phyloP scores from a whole-genome alignment of 2,329 filamentous ascomycete genomes.

The Aspergillus brunneoviolaceus region DNA sequence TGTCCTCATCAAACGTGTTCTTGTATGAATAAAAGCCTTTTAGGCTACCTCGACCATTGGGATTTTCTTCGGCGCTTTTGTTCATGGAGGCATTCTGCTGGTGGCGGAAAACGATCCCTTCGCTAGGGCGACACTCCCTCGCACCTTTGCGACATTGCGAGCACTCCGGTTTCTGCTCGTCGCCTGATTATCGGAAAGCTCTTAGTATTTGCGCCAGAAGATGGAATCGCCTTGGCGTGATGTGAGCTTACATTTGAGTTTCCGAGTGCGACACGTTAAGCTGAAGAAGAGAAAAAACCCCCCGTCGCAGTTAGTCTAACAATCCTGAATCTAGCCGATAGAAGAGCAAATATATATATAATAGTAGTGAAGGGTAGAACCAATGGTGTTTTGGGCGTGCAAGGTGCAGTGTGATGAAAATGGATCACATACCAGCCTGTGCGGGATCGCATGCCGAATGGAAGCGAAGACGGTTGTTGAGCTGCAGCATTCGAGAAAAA shows the following conservation, averaged over 20 bases:
- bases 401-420: neutral
- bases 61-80: conserved; percentile 44
- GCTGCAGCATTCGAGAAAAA: conserved; percentile 26
- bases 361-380: neutral
- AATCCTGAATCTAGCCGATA: neutral
- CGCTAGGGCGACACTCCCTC: conserved; percentile 60
- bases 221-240: neutral
- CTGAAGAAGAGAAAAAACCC: conserved; percentile 24
- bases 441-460: conserved; percentile 43
- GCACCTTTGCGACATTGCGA: conserved; percentile 61
- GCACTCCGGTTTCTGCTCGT: conserved; percentile 61
- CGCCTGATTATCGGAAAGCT: conserved; percentile 31
- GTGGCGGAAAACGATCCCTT: conserved; percentile 65
- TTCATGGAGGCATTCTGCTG: conserved; percentile 71
- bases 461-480: conserved; percentile 24
- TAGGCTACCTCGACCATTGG: conserved; percentile 46
- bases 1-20: conserved; percentile 62
- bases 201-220: neutral
- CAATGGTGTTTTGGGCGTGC: neutral
- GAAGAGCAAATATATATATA: neutral
- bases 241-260: conserved; percentile 57
- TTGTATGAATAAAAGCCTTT: conserved; percentile 66
- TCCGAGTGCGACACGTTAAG: conserved; percentile 59
- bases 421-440: conserved; percentile 41
- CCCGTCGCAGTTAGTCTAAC: neutral